Base-by-base conservation (phyloP, 75 land plant genomes). In the Picea sitchensis region DNA sequence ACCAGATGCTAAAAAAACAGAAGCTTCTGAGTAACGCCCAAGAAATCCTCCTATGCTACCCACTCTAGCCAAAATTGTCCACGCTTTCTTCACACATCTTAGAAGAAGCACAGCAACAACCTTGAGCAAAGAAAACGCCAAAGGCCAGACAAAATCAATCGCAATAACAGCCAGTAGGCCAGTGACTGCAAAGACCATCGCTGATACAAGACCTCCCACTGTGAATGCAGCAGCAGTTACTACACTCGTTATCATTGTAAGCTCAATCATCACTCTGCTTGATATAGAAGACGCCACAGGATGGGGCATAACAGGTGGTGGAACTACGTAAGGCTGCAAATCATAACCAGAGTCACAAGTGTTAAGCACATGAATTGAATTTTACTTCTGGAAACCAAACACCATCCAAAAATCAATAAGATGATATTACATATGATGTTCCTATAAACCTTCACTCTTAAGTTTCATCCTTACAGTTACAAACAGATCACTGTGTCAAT, bases 231-330 rank as follows among this genome's bases (percentile, higher is more conserved):
- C 88, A 59, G 93, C 87, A 74, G 87, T 87, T 81, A 96, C 82
- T 21, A 88, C 63, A 67, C 88, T 87, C 64, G 92, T 91, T 51
- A 90, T 79, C 77, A 87, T 81, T 21, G 83, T 90, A 67, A 96
- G 85, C 79, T 94, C 99, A 58, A 91, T 81, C 88, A 92, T 64
- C 77, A 94, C 67, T 79, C 93, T 89, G 80, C 93, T 93, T 31
- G 98, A 94, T 77, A 96, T 91, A 14, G 93, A 85, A 38, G 95
- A 87, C 58, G 97, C 96, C 32, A 92, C 91, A 6, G 97, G 92
- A 87, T 94, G 83, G 61, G 98, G 99, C 59, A 75, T 82, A 26
- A 85, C 81, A 13, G 92, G 85, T 18, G 91, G 82, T 51, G 84
- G 83, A 17, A 85, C 90, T 21, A 91, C 87, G 81, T 81, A 87